Evolutionary conservation across 148 eudicot genomes (phyloP).

Genomic region (Fagopyrum homotropicum): DNA sequence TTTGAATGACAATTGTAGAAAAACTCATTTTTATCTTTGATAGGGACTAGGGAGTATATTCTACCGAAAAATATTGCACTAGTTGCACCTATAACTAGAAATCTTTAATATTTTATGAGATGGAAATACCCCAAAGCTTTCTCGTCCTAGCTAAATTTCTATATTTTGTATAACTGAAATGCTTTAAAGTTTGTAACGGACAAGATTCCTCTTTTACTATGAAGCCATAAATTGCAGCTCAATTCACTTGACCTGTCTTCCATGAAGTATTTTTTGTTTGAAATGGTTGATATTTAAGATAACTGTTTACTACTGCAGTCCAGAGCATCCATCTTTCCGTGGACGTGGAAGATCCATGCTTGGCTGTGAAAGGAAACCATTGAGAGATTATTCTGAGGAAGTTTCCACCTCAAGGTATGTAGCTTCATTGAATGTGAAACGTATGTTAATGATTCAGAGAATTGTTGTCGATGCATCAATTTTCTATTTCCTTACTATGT

Average conservation of each 20-base stretch:
- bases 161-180: neutral
- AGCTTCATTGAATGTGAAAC: neutral
- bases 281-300: neutral
- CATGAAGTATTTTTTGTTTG: too few relatives aligned
- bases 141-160: neutral
- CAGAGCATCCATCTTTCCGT: constrained; percentile 91
- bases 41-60: neutral
- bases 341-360: constrained; percentile 88
- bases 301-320: constrained; percentile 43
- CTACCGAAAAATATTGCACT: neutral
- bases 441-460: neutral
- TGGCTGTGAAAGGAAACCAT: constrained; percentile 70
- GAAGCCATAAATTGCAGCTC: neutral
- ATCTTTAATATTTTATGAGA: neutral
- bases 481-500: neutral
- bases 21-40: neutral
- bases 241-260: neutral
- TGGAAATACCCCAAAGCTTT: neutral
- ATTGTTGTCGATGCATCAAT: neutral
- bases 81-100: neutral
- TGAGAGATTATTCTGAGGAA: constrained; percentile 53
- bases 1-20: neutral
- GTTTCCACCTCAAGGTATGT: constrained; percentile 70
- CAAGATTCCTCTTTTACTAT: neutral
- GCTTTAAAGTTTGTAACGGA: neutral